These are phyloP conservation scores for Lithohypha guttulata DNA, from an alignment of 2,329 filamentous ascomycete species.

Conservation along the genomic window DNA sequence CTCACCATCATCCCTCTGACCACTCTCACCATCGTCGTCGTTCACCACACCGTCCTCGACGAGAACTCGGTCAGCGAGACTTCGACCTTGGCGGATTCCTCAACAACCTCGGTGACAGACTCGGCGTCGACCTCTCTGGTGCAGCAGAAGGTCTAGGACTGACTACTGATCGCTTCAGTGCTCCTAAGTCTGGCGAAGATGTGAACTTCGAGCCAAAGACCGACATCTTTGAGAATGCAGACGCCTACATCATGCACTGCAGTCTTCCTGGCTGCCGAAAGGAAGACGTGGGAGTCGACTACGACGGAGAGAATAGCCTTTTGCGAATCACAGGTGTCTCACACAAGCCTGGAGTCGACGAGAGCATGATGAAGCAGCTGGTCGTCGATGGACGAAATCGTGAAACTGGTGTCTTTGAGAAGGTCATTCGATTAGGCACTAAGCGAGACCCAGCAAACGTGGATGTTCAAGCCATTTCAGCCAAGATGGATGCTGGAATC, in stretches of 20 bases:
- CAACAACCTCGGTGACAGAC: constrained; percentile 23
- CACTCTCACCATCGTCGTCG: constrained; percentile 15
- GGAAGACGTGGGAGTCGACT: constrained; percentile 65
- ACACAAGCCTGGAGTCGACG: constrained; percentile 59
- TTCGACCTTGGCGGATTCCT: constrained; percentile 23
- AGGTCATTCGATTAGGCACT: constrained; percentile 50
- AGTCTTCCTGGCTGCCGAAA: constrained; percentile 70
- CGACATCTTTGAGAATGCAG: constrained; percentile 62
- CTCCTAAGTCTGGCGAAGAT: constrained; percentile 15
- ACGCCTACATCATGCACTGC: constrained; percentile 57
- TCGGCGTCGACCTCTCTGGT: constrained; percentile 24
- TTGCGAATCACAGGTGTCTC: constrained; percentile 62
- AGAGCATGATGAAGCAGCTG: constrained; percentile 55
- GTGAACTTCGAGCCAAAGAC: constrained; percentile 30
- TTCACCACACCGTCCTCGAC: constrained; percentile 15
- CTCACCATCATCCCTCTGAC: constrained; percentile 10
- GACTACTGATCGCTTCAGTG: constrained; percentile 11
- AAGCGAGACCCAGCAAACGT: constrained; percentile 48
- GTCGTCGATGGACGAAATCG: constrained; percentile 60
- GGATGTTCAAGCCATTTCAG: constrained; percentile 56
- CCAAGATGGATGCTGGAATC: constrained; percentile 69
- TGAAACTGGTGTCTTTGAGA: constrained; percentile 63
- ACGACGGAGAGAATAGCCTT: constrained; percentile 56
- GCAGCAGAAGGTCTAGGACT: constrained; percentile 21
- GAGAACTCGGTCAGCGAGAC: too few relatives aligned